phyloP scores from a whole-genome alignment of 2,329 filamentous ascomycete genomes.

The Didymella glomerata region DNA sequence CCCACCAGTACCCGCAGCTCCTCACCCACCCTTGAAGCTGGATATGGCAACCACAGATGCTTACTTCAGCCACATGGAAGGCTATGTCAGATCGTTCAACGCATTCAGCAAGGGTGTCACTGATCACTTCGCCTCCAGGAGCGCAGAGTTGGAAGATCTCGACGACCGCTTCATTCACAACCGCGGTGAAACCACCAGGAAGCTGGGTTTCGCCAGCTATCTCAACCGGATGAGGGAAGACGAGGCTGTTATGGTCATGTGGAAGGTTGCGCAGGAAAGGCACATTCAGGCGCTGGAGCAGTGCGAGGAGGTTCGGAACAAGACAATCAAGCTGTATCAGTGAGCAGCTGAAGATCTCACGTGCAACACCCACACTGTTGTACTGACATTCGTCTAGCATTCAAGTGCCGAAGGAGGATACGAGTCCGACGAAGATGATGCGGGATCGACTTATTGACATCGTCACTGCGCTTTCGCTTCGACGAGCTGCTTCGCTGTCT shows the following conservation, averaged over 20 bases:
- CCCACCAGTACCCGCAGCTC: constrained; percentile 62
- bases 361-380: not conserved
- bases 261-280: constrained; percentile 66
- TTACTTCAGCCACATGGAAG: constrained; percentile 62
- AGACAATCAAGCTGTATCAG: constrained; percentile 42
- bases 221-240: constrained; percentile 70
- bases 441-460: constrained; percentile 14
- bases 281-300: constrained; percentile 65
- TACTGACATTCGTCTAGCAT: constrained; percentile 11
- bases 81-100: constrained; percentile 66
- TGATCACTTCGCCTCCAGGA: constrained; percentile 63
- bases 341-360: constrained; percentile 3
- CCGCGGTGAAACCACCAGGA: constrained; percentile 57
- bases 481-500: constrained; percentile 2
- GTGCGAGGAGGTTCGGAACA: constrained; percentile 45
- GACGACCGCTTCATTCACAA: constrained; percentile 60
- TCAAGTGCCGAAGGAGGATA: constrained; percentile 1
- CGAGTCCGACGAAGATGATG: constrained; percentile 18
- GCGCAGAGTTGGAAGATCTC: constrained; percentile 57
- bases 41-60: constrained; percentile 59
- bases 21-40: constrained; percentile 55
- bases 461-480: constrained; percentile 13
- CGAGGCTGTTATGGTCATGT: constrained; percentile 67
- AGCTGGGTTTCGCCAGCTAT: constrained; percentile 67
- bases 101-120: constrained; percentile 64